Evolutionary conservation across 441 rosid species (phyloP).

Genomic region (Isatis lusitanica): DNA sequence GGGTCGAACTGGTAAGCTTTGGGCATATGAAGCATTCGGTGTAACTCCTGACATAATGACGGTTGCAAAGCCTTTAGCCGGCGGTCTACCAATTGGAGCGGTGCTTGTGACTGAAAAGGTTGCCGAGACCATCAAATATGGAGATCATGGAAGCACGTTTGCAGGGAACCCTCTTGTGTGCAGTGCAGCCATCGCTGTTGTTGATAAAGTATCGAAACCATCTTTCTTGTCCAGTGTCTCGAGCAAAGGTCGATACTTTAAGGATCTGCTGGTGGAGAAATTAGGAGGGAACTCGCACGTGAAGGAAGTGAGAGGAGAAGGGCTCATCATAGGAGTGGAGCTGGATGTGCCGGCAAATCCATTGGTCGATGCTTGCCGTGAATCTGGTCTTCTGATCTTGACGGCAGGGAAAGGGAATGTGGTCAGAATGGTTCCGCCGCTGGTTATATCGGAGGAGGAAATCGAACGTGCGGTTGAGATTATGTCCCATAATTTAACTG

Average conservation of each 20-base stretch:
- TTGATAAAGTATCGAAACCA: slow-evolving; percentile 67
- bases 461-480: slow-evolving; percentile 63
- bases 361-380: slow-evolving; percentile 73
- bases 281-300: slow-evolving; percentile 65
- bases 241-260: slow-evolving; percentile 66
- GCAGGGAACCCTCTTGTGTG: slow-evolving; percentile 80
- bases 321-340: slow-evolving; percentile 79
- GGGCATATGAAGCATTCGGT: slow-evolving; percentile 76
- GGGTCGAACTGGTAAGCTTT: slow-evolving; percentile 73
- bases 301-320: slow-evolving; percentile 79
- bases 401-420: slow-evolving; percentile 91
- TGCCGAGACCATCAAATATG: slow-evolving; percentile 58
- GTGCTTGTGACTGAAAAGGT: slow-evolving; percentile 71
- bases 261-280: slow-evolving; percentile 49
- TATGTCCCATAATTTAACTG: slow-evolving; percentile 42
- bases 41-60: slow-evolving; percentile 84
- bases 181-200: slow-evolving; percentile 56
- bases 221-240: slow-evolving; percentile 64
- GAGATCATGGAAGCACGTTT: slow-evolving; percentile 93
- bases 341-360: slow-evolving; percentile 65
- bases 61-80: slow-evolving; percentile 85
- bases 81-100: slow-evolving; percentile 84
- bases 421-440: slow-evolving; percentile 79
- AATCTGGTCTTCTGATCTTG: slow-evolving; percentile 68
- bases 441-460: slow-evolving; percentile 71